These are phyloP conservation scores for Aspergillus bridgeri DNA, from an alignment of 495 filamentous ascomycete species.

Conservation along the genomic window DNA sequence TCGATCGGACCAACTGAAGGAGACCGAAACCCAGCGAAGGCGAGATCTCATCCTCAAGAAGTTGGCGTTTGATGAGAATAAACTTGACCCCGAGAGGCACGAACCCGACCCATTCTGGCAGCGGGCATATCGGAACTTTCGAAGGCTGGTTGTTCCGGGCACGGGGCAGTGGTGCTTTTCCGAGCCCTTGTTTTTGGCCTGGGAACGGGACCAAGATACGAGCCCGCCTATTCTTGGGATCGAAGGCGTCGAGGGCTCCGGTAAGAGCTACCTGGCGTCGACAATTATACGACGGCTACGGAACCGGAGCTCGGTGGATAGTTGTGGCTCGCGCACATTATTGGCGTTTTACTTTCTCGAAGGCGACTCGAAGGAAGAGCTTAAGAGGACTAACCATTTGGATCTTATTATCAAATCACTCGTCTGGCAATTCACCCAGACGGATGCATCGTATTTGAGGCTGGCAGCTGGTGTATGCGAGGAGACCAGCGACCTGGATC, in stretches of 20 bases:
- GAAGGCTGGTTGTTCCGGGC: slow-evolving; percentile 28
- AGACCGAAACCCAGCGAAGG: slow-evolving; percentile 32
- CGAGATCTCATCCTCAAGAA: slow-evolving; percentile 28
- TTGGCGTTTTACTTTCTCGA: slow-evolving; percentile 38
- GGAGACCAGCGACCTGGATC: slow-evolving; percentile 23
- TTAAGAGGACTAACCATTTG: slow-evolving; percentile 17
- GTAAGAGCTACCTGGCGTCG: slow-evolving; percentile 36
- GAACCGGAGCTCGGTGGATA: slow-evolving; percentile 22
- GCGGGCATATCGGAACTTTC: slow-evolving; percentile 29
- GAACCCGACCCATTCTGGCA: slow-evolving; percentile 37
- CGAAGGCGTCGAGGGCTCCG: slow-evolving; percentile 31
- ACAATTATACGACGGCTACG: slow-evolving; percentile 32
- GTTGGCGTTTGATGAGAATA: slow-evolving; percentile 29
- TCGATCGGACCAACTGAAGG: slow-evolving; percentile 26
- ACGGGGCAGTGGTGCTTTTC: slow-evolving; percentile 33
- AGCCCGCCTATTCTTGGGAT: slow-evolving; percentile 25
- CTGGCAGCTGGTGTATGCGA: slow-evolving; percentile 31
- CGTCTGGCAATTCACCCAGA: slow-evolving; percentile 36
- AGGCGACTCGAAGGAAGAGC: slow-evolving; percentile 30
- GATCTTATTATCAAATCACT: slow-evolving; percentile 26
- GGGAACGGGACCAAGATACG: slow-evolving; percentile 21
- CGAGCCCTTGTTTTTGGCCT: slow-evolving; percentile 25
- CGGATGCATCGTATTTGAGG: slow-evolving; percentile 35
- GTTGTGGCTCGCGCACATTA: slow-evolving; percentile 26
- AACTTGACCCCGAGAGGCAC: slow-evolving; percentile 26